A percentile compares a stretch with the other conserved stretches of the same genome.
Evolutionary conservation across 148 eudicot genomes (phyloP).

Genomic region (Spergularia bocconei): DNA sequence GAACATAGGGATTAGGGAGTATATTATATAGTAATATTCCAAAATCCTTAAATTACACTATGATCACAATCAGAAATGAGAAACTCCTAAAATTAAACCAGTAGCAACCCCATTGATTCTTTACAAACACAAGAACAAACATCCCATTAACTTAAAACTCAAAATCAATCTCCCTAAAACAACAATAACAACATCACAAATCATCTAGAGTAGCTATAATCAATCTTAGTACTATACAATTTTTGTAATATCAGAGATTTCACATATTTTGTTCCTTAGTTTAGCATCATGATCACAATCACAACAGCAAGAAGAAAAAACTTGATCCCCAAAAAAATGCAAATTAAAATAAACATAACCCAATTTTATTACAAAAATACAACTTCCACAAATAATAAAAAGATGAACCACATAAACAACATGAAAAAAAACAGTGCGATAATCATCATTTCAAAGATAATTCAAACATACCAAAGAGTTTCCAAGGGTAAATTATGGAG

Average conservation of each 20-base stretch:
- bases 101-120: background rate
- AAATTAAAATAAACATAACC: background rate
- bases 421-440: background rate
- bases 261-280: background rate
- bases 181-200: background rate
- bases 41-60: background rate
- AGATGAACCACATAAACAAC: background rate
- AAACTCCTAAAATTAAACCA: background rate
- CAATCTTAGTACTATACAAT: background rate
- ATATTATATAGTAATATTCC: background rate
- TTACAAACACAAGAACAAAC: background rate
- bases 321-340: too few species aligned
- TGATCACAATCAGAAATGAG: conserved; percentile 3
- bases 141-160: background rate
- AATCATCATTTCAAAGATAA: background rate
- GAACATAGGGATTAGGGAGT: background rate
- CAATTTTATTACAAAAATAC: background rate
- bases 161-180: background rate
- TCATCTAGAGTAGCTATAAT: background rate
- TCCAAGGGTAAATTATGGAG: conserved; percentile 11
- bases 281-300: background rate
- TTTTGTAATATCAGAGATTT: background rate
- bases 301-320: background rate
- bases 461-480: conserved; percentile 26
- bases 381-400: background rate